These are phyloP conservation scores for Leccinum fuscescens DNA, from an alignment of 1,284 basidiomycete genomes.

Conservation along the genomic window DNA sequence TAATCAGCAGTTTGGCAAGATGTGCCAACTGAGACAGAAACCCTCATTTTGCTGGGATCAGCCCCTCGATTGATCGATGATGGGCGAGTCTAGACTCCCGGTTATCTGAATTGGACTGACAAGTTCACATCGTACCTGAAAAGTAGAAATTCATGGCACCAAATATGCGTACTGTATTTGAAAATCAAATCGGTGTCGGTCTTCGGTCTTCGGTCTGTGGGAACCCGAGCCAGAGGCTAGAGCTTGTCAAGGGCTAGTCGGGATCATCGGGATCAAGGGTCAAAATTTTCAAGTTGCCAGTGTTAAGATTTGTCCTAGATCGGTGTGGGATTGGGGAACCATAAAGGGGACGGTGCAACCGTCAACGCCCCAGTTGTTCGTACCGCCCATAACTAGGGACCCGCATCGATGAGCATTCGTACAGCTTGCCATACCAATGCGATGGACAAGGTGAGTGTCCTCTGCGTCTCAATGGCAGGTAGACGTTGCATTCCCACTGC, in stretches of 20 bases:
- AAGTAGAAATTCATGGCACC: background rate
- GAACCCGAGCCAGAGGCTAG: conserved; percentile 1
- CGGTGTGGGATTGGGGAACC: background rate
- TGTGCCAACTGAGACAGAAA: conserved; percentile 1
- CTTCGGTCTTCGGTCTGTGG: background rate
- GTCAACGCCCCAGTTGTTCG: background rate
- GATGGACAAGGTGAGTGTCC: background rate
- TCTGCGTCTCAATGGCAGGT: background rate
- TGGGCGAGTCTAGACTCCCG: conserved; percentile 6
- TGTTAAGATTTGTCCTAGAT: conserved; percentile 1
- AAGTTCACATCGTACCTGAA: background rate
- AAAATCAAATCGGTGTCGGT: conserved; percentile 13
- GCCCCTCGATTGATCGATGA: conserved; percentile 14
- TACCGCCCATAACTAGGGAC: background rate
- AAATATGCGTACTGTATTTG: conserved; percentile 19
- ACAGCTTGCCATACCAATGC: background rate
- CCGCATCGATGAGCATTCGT: background rate
- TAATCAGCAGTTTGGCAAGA: background rate
- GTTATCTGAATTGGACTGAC: background rate
- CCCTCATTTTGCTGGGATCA: conserved; percentile 13
- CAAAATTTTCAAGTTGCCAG: background rate
- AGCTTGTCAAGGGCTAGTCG: conserved; percentile 6
- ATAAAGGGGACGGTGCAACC: background rate
- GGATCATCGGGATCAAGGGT: conserved; percentile 3
- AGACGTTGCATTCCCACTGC: background rate